Evolutionary conservation across 2,329 filamentous ascomycete species (phyloP).

Genomic region (Colletotrichum cuscutae): DNA sequence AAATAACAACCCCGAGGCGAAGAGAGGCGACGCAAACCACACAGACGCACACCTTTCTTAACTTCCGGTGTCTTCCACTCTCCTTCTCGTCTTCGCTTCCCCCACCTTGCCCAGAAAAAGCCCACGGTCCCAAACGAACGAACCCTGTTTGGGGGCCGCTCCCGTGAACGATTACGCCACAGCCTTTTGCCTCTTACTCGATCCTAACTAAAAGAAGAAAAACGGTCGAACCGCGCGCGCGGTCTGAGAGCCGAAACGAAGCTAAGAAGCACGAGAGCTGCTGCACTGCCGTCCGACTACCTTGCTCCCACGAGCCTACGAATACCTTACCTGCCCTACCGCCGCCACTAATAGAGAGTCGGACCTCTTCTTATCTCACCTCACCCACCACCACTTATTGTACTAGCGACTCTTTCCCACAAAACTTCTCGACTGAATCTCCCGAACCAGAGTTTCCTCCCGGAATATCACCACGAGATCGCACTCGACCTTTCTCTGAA

Average conservation of each 20-base stretch:
- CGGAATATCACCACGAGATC: neutral
- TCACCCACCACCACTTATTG: neutral
- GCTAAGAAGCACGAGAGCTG: neutral
- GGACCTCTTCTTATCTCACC: neutral
- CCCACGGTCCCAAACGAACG: slow-evolving; percentile 25
- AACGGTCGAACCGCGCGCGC: slow-evolving; percentile 28
- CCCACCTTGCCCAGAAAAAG: neutral
- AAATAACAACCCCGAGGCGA: neutral
- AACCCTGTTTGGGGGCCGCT: slow-evolving; percentile 13
- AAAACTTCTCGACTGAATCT: neutral
- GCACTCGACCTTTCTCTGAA: neutral
- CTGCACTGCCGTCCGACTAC: neutral
- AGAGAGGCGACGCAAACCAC: neutral
- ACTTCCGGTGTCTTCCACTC: neutral
- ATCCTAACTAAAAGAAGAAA: slow-evolving; percentile 18
- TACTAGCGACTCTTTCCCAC: neutral
- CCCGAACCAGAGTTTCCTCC: neutral
- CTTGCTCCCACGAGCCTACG: neutral
- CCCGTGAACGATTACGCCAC: neutral
- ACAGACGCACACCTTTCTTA: neutral
- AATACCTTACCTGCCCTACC: neutral
- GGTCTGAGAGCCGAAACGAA: slow-evolving; percentile 28
- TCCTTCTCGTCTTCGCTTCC: no score
- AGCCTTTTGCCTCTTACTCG: neutral
- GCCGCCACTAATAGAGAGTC: neutral